Base-by-base conservation (phyloP, 2,329 filamentous ascomycete genomes). In the Botryosphaeria dothidea region DNA sequence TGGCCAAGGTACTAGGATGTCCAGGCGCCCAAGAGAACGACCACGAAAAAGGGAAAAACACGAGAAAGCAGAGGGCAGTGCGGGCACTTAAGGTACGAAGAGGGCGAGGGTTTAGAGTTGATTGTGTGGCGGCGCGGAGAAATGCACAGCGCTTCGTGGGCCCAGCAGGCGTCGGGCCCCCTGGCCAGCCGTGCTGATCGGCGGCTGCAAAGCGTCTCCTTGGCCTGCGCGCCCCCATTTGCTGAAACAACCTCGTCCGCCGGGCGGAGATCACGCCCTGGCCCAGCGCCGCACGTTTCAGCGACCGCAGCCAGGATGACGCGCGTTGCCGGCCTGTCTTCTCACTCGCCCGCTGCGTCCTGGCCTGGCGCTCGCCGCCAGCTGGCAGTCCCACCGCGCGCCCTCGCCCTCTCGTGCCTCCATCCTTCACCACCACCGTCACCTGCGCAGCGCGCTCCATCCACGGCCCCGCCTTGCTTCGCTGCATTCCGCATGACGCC, bases 111-210 rank as follows among this genome's bases (percentile, higher is more conserved):
- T 60, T 60, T 60, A 60, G 56, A 25, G 56, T 60, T 60, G 56
- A 60, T 60, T 60, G 56, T 31, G 56, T 46, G 56, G 56, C 56
- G 56, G 56, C 56, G 56, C 56, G 56, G 56, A 46, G 56, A 60
- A 60, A 46, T 60, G 56, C 34, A 27, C 51, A 31, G 54, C 54
- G 54, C 54, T 27, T 58, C 36, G 52, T 27, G 52, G 52, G 54
- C 17, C 46, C 46, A 27, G 27, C 49, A 31, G 45, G 11, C 31
- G 27, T 46, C 41, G 56, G 56, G 56, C 56, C 38, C 56, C 38
- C 56, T 46, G 38, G 56, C n/a, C 56, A 46, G 56, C 38, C 56
- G 41, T 34, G 56, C 41, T 34, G 56, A 60, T 60, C 56, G 56
- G 56, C 56, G 41, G 41, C 25, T 34, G 52, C 52, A 45, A 3